Percentiles rank a stretch among this genome's conserved stretches.
phyloP scores from a whole-genome alignment of 2,329 filamentous ascomycete species.

The Magnaporthiopsis poae region DNA sequence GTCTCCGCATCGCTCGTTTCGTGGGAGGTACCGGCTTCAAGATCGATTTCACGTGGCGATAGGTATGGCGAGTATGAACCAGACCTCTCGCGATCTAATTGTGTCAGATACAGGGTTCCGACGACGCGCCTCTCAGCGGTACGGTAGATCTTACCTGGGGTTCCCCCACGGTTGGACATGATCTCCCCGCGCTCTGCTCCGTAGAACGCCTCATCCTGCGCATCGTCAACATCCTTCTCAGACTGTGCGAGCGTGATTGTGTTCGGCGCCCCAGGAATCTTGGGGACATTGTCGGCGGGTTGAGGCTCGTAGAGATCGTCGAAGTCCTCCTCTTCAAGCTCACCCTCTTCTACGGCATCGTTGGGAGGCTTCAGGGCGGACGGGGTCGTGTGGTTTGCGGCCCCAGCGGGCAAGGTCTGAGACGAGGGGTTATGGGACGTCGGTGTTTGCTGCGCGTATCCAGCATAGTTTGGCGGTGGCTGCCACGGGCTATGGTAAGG shows the following conservation, averaged over 20 bases:
- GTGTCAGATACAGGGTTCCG: neutral
- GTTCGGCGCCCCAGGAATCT: neutral
- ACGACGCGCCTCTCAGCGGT: no score
- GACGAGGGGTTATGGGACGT: neutral
- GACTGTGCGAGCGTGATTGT: neutral
- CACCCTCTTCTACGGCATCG: constrained; percentile 55
- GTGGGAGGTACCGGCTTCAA: constrained; percentile 10
- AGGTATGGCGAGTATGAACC: constrained; percentile 44
- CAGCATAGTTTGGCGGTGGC: neutral
- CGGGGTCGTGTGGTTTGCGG: neutral
- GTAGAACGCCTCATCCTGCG: constrained; percentile 15
- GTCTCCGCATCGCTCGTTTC: neutral
- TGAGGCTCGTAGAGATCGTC: constrained; percentile 45
- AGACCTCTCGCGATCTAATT: constrained; percentile 31
- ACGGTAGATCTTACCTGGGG: neutral
- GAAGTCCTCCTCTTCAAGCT: constrained; percentile 61
- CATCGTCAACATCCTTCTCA: neutral
- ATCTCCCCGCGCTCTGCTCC: constrained; percentile 12
- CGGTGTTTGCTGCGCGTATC: neutral
- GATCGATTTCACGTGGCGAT: constrained; percentile 37
- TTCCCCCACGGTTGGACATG: constrained; percentile 5
- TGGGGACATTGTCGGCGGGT: constrained; percentile 12
- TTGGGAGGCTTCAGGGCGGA: neutral
- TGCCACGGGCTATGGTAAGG: constrained; percentile 1
- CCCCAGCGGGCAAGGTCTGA: neutral